Evolutionary conservation across 768 basidiomycete species (phyloP), one percentile per base, ranked within the genome.

Genomic region (Leucosporidium creatinivorum): DNA sequence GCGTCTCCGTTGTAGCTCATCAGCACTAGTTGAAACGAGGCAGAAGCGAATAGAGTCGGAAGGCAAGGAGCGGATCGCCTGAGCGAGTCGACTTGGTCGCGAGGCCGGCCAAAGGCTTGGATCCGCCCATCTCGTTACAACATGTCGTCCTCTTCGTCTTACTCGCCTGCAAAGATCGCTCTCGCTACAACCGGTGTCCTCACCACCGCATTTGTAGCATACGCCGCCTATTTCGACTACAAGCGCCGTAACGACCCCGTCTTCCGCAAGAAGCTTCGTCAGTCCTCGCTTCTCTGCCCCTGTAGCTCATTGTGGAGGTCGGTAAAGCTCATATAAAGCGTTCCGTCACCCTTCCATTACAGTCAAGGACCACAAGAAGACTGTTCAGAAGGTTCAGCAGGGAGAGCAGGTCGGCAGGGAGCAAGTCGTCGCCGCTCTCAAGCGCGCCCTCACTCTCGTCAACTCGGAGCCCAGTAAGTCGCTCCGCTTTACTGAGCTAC

Each of bases 181-280:
- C 26, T 76, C 63, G 76, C 74, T 19, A 63, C 73, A 56, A 70
- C 73, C 58, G 75, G 75, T 30, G 75, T 77, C 36, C 73, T 77
- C 58, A 74, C 75, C 13, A 75, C 74, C 13, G 63, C 76, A 33
- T 73, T 77, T 25, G 67, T 89, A 47, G 91, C 86, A 28, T 98
- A 97, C 78, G 91, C 89, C 36, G 83, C 85, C 62, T 97, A 92
- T 80, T 99, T 97, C 75, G 96, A 99, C 67, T 87, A 94, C 81
- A 89, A 85, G 81, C 87, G 96, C 61, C 85, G 93, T 76, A 90
- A 89, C 77, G 91, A 96, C 76, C 79, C 81, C 52, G 82, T 83
- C 21, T 99, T 99, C 84, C 85, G 96, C 77, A 91, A 86, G 80
- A 86, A 85, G 77, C 84, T 98, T 66, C 85, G 93, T 89, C 79